Conservation (phyloP, 2,329 filamentous ascomycete genomes). For the Neonectria sp. region DNA sequence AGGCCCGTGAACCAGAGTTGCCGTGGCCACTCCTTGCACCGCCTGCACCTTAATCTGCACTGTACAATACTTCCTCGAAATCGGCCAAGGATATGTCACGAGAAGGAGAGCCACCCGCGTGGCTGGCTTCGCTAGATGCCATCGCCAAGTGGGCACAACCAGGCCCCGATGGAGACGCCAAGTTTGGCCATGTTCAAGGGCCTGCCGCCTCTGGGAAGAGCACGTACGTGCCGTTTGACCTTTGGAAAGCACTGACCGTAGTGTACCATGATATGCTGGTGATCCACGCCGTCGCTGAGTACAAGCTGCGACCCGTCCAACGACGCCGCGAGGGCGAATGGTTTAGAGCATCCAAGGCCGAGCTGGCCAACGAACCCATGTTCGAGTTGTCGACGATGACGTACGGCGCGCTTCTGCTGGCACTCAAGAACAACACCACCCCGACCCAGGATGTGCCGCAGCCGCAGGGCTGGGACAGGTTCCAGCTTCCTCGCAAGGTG, state of each 20-base stretch:
- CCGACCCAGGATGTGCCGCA: background rate
- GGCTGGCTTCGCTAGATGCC: background rate
- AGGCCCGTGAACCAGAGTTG: no score
- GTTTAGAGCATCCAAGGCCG: background rate
- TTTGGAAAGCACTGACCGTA: background rate
- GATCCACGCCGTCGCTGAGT: background rate
- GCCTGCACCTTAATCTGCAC: background rate
- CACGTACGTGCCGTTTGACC: background rate
- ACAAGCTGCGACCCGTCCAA: background rate
- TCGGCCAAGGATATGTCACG: background rate
- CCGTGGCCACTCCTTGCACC: no score
- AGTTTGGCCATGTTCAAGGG: background rate
- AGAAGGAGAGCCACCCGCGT: background rate
- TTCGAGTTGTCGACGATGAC: background rate
- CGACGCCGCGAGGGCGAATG: background rate
- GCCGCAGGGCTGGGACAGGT: background rate
- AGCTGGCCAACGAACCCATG: background rate
- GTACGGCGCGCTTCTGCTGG: background rate
- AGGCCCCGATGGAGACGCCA: background rate
- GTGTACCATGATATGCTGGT: background rate
- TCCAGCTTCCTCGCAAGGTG: background rate
- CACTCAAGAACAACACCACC: background rate
- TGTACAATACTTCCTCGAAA: background rate
- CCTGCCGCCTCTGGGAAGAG: background rate
- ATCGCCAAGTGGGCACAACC: background rate